Evolutionary conservation across 2,329 filamentous ascomycete species (phyloP).

Genomic region (Pseudogymnoascus sp.): DNA sequence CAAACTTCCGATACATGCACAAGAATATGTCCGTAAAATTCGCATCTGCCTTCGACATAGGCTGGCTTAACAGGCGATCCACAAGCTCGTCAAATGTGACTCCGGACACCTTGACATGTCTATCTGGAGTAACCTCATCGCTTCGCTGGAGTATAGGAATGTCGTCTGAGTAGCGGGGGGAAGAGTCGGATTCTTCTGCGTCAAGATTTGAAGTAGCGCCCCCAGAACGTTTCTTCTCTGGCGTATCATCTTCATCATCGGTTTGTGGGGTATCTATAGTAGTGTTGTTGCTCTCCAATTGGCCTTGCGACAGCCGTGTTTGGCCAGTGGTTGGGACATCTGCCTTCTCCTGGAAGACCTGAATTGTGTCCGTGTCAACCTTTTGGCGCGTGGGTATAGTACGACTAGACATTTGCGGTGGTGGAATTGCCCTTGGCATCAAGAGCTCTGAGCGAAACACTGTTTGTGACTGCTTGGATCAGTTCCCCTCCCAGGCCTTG

Average conservation of each 20-base stretch:
- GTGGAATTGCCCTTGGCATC: neutral
- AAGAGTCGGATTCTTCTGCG: slow-evolving; percentile 60
- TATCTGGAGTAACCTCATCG: slow-evolving; percentile 53
- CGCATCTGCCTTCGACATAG: slow-evolving; percentile 76
- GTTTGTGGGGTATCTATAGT: neutral
- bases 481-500: neutral
- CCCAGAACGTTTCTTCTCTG: neutral
- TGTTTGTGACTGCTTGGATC: neutral
- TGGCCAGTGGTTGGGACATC: neutral
- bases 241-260: neutral
- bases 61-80: slow-evolving; percentile 74
- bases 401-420: neutral
- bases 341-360: slow-evolving; percentile 2
- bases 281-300: neutral
- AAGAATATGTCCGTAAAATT: slow-evolving; percentile 87
- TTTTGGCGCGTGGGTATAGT: neutral
- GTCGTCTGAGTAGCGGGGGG: slow-evolving; percentile 59
- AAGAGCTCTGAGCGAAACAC: neutral
- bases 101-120: slow-evolving; percentile 43
- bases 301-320: neutral
- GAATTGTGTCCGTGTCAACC: neutral
- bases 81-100: slow-evolving; percentile 65
- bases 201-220: slow-evolving; percentile 20
- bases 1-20: slow-evolving; percentile 90
- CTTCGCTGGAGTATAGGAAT: slow-evolving; percentile 58